A percentile compares a stretch with the other conserved stretches of the same genome.
Evolutionary conservation across 306 rosid species (phyloP).

Genomic region (Psophocarpus tetragonolobus): DNA sequence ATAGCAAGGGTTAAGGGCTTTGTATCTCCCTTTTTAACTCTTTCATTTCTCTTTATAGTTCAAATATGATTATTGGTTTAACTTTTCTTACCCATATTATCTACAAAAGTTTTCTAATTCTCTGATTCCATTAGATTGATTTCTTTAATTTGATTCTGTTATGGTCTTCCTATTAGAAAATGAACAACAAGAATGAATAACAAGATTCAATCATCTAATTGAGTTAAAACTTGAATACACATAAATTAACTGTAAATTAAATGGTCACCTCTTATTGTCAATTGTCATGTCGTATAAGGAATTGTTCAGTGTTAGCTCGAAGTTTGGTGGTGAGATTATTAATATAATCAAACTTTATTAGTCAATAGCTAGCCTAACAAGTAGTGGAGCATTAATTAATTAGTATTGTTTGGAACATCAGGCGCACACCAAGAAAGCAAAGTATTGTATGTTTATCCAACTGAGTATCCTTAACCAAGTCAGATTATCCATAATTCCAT

Average conservation of each 20-base stretch:
- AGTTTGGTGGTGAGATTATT: conserved; percentile 26
- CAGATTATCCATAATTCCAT: conserved; percentile 29
- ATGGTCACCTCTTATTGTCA: neutral
- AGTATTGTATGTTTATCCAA: neutral
- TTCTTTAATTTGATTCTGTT: too few species aligned
- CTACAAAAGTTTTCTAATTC: too few species aligned
- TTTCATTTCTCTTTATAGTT: too few species aligned
- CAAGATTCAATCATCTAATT: neutral
- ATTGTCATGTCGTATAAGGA: neutral
- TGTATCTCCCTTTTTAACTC: too few species aligned
- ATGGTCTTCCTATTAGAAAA: too few species aligned
- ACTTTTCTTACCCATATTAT: too few species aligned
- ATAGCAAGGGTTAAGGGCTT: too few species aligned
- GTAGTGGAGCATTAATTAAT: conserved; percentile 38
- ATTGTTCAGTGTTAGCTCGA: neutral
- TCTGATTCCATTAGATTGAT: too few species aligned
- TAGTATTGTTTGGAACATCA: conserved; percentile 24
- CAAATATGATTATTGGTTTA: too few species aligned
- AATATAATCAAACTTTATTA: conserved; percentile 22
- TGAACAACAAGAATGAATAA: too few species aligned
- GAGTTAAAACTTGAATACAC: neutral
- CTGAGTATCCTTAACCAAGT: conserved; percentile 41
- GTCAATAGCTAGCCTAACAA: neutral
- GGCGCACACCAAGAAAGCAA: conserved; percentile 6
- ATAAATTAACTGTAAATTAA: neutral